phyloP scores from a whole-genome alignment of 2,329 filamentous ascomycete genomes.

The Ambrosiella xylebori region DNA sequence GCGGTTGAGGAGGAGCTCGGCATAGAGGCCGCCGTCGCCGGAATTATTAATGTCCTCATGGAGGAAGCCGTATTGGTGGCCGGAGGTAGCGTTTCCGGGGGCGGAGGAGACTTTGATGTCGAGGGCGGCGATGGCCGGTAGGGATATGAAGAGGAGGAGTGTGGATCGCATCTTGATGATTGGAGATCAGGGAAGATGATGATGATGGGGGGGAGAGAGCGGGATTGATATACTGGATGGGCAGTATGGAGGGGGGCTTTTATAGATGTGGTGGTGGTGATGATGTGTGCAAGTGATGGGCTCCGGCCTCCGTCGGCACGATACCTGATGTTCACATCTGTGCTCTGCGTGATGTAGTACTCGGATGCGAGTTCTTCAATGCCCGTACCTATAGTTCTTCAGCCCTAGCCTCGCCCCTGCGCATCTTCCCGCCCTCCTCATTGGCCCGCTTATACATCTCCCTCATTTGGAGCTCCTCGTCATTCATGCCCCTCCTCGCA shows the following conservation, averaged over 20 bases:
- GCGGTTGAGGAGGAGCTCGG: slow-evolving; percentile 51
- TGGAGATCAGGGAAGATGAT: neutral
- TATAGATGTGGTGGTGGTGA: too few relatives aligned
- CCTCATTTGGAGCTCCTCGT: neutral
- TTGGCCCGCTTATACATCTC: neutral
- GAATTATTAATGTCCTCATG: slow-evolving; percentile 48
- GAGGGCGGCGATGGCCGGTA: slow-evolving; percentile 16
- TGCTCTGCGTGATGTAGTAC: too few relatives aligned
- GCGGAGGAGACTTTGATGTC: slow-evolving; percentile 22
- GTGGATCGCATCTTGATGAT: neutral
- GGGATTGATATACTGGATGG: neutral
- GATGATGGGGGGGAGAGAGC: neutral
- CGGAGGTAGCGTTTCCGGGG: slow-evolving; percentile 26
- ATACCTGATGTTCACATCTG: too few relatives aligned
- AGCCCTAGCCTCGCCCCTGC: too few relatives aligned
- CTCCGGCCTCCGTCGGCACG: too few relatives aligned
- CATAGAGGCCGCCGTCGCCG: slow-evolving; percentile 57
- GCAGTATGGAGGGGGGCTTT: too few relatives aligned
- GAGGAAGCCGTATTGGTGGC: slow-evolving; percentile 29
- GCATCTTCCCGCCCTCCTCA: neutral
- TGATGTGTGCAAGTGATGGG: too few relatives aligned
- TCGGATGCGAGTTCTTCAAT: too few relatives aligned
- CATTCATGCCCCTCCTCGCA: neutral
- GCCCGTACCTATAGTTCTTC: too few relatives aligned
- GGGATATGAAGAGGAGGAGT: neutral